phyloP scores from a whole-genome alignment of 345 rosid genomes.

The Excoecaria agallocha region DNA sequence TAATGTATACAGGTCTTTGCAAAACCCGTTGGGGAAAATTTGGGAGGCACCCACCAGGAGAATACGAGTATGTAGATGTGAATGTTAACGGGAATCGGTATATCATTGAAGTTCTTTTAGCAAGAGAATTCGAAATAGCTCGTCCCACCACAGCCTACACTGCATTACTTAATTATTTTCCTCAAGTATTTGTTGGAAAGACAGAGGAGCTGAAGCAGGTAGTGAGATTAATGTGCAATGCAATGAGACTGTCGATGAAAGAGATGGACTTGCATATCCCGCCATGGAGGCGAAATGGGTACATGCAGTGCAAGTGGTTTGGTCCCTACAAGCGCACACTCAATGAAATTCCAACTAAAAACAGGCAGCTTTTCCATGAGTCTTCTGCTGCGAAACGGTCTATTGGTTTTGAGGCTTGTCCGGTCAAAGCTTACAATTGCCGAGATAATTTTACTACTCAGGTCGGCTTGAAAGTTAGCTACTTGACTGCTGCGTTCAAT shows the following conservation, averaged over 20 bases:
- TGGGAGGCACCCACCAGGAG: conserved; percentile 55
- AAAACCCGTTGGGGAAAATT: conserved; percentile 73
- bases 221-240: conserved; percentile 63
- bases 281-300: conserved; percentile 81
- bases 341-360: conserved; percentile 23
- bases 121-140: conserved; percentile 60
- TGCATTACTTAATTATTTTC: conserved; percentile 42
- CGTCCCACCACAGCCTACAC: conserved; percentile 51
- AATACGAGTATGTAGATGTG: conserved; percentile 65
- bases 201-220: conserved; percentile 54
- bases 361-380: background rate
- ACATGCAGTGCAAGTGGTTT: conserved; percentile 84
- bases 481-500: conserved; percentile 33
- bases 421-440: conserved; percentile 19
- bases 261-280: conserved; percentile 46
- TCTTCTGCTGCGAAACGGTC: conserved; percentile 9
- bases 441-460: conserved; percentile 15
- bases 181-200: conserved; percentile 49
- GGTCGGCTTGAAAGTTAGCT: conserved; percentile 30
- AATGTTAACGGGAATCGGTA: conserved; percentile 41
- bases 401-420: conserved; percentile 30
- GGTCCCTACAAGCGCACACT: conserved; percentile 61
- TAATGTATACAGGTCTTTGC: conserved; percentile 66
- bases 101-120: conserved; percentile 56
- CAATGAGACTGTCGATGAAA: conserved; percentile 54